Evolutionary conservation across 2,329 filamentous ascomycete species (phyloP).

Genomic region (Dactylellina leptospora): DNA sequence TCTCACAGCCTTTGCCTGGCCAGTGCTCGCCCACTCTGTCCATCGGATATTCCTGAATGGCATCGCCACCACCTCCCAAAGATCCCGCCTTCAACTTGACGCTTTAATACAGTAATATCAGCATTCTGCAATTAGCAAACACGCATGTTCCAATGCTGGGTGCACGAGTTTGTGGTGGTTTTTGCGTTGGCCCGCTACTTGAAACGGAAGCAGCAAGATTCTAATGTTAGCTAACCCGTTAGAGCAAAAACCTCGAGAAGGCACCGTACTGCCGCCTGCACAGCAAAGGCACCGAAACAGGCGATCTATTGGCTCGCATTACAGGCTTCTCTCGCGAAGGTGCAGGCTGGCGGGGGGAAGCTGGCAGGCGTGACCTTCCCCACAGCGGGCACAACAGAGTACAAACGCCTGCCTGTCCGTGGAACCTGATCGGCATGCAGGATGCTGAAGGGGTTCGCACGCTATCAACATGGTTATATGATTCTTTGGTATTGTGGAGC

Average conservation of each 20-base stretch:
- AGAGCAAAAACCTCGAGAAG: constrained; percentile 17
- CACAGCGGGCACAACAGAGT: background rate
- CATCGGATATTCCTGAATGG: no score
- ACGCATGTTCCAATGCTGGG: no score
- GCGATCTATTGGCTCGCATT: background rate
- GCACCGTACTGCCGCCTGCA: background rate
- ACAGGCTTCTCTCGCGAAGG: background rate
- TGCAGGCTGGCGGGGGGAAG: background rate
- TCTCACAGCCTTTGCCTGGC: no score
- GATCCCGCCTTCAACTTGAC: background rate
- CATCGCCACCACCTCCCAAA: background rate
- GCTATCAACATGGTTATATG: background rate
- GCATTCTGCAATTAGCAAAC: constrained; percentile 14
- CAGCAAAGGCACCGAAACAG: background rate
- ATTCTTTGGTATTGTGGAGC: no score
- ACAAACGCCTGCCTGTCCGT: background rate
- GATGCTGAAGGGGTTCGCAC: background rate
- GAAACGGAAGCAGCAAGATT: constrained; percentile 10
- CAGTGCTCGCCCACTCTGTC: no score
- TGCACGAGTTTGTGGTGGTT: constrained; percentile 14
- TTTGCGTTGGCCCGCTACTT: constrained; percentile 27
- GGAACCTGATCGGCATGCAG: constrained; percentile 18
- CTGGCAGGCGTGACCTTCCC: background rate
- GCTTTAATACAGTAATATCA: constrained; percentile 8
- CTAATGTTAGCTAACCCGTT: constrained; percentile 5